Conservation (phyloP, 768 basidiomycete species). For the Trametes gibbosa region DNA sequence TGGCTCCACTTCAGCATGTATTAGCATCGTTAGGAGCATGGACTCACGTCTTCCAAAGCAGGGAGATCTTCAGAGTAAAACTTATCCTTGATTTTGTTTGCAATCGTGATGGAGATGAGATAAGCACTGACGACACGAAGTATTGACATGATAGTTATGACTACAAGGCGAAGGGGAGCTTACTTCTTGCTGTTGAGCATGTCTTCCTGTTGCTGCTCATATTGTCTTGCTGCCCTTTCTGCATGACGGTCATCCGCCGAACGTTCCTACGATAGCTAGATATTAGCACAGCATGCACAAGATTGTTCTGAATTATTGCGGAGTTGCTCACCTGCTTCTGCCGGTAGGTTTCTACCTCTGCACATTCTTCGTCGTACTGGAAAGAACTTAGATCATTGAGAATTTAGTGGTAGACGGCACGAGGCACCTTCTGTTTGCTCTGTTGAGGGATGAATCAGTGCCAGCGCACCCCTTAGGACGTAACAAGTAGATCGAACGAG, state of each 20-base stretch:
- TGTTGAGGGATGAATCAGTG: slow-evolving; percentile 25
- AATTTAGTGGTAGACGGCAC: slow-evolving; percentile 7
- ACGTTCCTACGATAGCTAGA: slow-evolving; percentile 46
- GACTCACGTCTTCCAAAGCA: slow-evolving; percentile 65
- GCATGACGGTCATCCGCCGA: slow-evolving; percentile 73
- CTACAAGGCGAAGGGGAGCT: slow-evolving; percentile 12
- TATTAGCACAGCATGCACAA: background rate
- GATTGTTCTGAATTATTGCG: background rate
- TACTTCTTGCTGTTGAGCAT: slow-evolving; percentile 86
- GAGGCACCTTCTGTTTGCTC: slow-evolving; percentile 61
- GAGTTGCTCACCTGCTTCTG: slow-evolving; percentile 67
- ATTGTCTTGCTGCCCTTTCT: slow-evolving; percentile 68
- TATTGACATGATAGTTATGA: no score
- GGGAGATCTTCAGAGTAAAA: slow-evolving; percentile 74
- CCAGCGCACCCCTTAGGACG: slow-evolving; percentile 2
- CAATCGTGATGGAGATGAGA: slow-evolving; percentile 64
- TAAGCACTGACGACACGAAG: slow-evolving; percentile 48
- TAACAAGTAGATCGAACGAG: slow-evolving; percentile 27
- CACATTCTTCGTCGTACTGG: slow-evolving; percentile 80
- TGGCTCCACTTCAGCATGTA: background rate
- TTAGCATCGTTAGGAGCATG: background rate
- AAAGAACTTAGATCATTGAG: background rate
- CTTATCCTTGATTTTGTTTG: slow-evolving; percentile 67
- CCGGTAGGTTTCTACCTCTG: slow-evolving; percentile 65
- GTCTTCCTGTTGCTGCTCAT: slow-evolving; percentile 70